These are phyloP conservation scores for Fusarium palustre DNA, from an alignment of 2,329 filamentous ascomycete genomes.

Conservation along the genomic window DNA sequence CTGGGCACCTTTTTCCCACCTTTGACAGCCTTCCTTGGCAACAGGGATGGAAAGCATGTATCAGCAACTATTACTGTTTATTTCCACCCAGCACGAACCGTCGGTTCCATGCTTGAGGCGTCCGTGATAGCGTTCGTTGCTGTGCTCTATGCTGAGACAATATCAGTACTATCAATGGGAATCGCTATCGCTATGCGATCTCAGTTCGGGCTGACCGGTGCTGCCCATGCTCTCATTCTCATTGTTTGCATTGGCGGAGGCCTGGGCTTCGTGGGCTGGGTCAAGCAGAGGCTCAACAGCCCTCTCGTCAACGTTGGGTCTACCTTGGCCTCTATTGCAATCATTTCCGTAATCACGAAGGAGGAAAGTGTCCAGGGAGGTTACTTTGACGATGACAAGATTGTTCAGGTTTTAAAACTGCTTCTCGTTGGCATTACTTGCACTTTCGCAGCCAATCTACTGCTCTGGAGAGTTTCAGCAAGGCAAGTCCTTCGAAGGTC, in stretches of 20 bases:
- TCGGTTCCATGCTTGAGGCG: conserved; percentile 91
- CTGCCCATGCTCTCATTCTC: conserved; percentile 84
- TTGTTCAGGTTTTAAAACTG: conserved; percentile 85
- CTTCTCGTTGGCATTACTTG: conserved; percentile 80
- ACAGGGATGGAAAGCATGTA: conserved; percentile 92
- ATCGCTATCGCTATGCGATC: conserved; percentile 82
- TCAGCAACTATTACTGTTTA: conserved; percentile 95
- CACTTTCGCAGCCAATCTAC: conserved; percentile 78
- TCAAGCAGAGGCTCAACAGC: conserved; percentile 82
- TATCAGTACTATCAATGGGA: conserved; percentile 89
- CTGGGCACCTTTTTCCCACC: conserved; percentile 84
- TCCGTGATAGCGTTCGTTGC: conserved; percentile 80
- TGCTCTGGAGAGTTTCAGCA: conserved; percentile 83
- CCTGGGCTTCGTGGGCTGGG: conserved; percentile 88
- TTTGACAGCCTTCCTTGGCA: conserved; percentile 79
- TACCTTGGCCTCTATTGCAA: conserved; percentile 86
- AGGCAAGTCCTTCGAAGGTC: conserved; percentile 78
- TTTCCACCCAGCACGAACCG: conserved; percentile 88
- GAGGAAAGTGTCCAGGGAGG: conserved; percentile 88
- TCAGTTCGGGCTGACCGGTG: conserved; percentile 70
- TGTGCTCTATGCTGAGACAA: conserved; percentile 75
- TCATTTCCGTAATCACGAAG: conserved; percentile 91
- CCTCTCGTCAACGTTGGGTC: conserved; percentile 86
- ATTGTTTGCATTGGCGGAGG: conserved; percentile 87
- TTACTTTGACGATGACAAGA: conserved; percentile 83